These are phyloP conservation scores for Botryotinia globosa DNA, from an alignment of 2,329 filamentous ascomycete genomes.

Conservation along the genomic window DNA sequence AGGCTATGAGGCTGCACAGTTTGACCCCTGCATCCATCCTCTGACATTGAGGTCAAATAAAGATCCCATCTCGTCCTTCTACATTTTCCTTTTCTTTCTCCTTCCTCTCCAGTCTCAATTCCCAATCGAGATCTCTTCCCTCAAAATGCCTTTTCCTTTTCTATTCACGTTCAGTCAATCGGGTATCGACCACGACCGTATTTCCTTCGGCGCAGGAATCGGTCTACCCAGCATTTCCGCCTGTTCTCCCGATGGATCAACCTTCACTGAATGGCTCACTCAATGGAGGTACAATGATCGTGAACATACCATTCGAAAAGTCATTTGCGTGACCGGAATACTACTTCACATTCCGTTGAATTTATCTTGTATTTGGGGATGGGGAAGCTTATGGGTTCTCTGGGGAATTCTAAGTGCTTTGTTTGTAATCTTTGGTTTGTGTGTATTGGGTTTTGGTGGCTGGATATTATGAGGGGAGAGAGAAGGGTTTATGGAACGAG, in stretches of 20 bases:
- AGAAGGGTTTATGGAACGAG: background rate
- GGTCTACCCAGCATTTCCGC: background rate
- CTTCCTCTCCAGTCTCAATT: background rate
- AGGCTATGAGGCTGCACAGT: background rate
- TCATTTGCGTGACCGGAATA: background rate
- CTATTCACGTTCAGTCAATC: background rate
- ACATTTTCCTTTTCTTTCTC: background rate
- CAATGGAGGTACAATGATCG: background rate
- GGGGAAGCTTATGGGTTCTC: background rate
- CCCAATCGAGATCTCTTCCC: background rate
- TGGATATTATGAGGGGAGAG: background rate
- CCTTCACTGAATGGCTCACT: background rate
- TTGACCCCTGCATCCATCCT: background rate
- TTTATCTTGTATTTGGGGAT: background rate
- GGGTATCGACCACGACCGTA: background rate
- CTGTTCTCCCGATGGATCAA: background rate
- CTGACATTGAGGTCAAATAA: background rate
- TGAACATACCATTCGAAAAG: background rate
- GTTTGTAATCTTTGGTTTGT: background rate
- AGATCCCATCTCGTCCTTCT: background rate
- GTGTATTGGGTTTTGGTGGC: background rate
- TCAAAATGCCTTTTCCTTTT: background rate
- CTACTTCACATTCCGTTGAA: background rate
- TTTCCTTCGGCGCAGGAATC: background rate
- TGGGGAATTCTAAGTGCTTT: background rate